Conservation (phyloP, 75 land plant genomes). For the Selaginella moellendorffii region DNA sequence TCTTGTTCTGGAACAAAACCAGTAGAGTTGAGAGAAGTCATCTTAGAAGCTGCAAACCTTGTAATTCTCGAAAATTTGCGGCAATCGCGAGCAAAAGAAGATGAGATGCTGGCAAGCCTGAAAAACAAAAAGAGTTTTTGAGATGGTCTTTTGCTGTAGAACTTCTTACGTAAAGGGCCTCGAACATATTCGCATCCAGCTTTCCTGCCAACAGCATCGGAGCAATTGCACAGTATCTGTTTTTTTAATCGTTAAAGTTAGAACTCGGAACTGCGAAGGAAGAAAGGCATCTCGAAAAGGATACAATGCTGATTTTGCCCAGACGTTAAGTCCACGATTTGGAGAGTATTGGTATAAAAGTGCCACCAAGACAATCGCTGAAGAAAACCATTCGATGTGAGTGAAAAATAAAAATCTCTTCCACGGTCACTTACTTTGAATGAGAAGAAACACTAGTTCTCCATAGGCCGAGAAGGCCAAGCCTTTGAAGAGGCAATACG, state of each 20-base stretch:
- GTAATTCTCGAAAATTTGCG: conserved; percentile 75
- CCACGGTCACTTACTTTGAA: conserved; percentile 23
- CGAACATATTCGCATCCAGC: conserved; percentile 60
- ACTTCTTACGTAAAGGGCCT: conserved; percentile 75
- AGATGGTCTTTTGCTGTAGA: not conserved
- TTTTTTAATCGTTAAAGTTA: too few species aligned
- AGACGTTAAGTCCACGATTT: conserved; percentile 22
- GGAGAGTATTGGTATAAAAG: conserved; percentile 62
- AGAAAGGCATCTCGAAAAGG: too few species aligned
- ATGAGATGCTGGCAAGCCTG: conserved; percentile 21
- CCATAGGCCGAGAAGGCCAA: conserved; percentile 95
- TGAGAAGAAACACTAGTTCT: conserved; percentile 55
- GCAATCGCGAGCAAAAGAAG: conserved; percentile 66
- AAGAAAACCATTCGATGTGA: too few species aligned
- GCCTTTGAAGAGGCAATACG: conserved; percentile 72
- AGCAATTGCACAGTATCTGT: conserved; percentile 83
- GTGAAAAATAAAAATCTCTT: not conserved
- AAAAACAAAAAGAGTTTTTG: not conserved
- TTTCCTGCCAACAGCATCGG: conserved; percentile 76
- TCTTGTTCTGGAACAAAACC: conserved; percentile 45
- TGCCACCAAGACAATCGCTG: conserved; percentile 62
- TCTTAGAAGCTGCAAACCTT: not conserved
- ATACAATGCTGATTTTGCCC: conserved; percentile 65
- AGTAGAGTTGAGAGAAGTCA: not conserved
- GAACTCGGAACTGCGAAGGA: too few species aligned